A percentile compares a stretch with the other conserved stretches of the same genome.
Conservation (phyloP, 164 flowering plant species). For the Saururus chinensis region DNA sequence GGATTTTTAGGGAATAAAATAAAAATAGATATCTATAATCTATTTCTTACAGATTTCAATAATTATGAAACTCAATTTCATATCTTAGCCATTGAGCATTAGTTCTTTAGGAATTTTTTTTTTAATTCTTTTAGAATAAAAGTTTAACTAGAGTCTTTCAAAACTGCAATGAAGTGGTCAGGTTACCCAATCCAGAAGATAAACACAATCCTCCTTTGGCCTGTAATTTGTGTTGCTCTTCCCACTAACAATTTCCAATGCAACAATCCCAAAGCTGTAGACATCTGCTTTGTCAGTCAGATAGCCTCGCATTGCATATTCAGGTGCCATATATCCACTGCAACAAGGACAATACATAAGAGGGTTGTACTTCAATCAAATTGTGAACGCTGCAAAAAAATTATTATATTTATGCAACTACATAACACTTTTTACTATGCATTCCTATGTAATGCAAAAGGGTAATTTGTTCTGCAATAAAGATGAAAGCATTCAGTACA, state of each 20-base stretch:
- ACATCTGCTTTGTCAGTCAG: conserved; percentile 48
- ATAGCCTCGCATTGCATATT: conserved; percentile 36
- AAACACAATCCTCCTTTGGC: neutral
- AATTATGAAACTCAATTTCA: too few species aligned
- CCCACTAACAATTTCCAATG: conserved; percentile 42
- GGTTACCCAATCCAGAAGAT: neutral
- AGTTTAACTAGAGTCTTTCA: too few species aligned
- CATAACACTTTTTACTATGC: too few species aligned
- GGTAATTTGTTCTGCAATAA: neutral
- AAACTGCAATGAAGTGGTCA: neutral
- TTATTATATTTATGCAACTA: too few species aligned
- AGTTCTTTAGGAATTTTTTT: conserved; percentile 67
- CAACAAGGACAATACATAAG: neutral
- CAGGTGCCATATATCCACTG: neutral
- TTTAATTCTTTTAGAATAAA: too few species aligned
- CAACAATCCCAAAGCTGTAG: conserved; percentile 49
- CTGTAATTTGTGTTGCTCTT: conserved; percentile 20
- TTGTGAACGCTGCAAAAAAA: too few species aligned
- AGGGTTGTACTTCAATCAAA: neutral
- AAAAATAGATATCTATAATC: too few species aligned
- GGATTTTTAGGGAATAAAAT: conserved; percentile 15
- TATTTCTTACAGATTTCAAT: too few species aligned
- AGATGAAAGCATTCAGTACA: neutral
- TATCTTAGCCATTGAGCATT: conserved; percentile 43
- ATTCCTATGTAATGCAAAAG: neutral